Base-by-base conservation (phyloP, 352 stramenopile genomes). In the Phytophthora macrochlamydospora region DNA sequence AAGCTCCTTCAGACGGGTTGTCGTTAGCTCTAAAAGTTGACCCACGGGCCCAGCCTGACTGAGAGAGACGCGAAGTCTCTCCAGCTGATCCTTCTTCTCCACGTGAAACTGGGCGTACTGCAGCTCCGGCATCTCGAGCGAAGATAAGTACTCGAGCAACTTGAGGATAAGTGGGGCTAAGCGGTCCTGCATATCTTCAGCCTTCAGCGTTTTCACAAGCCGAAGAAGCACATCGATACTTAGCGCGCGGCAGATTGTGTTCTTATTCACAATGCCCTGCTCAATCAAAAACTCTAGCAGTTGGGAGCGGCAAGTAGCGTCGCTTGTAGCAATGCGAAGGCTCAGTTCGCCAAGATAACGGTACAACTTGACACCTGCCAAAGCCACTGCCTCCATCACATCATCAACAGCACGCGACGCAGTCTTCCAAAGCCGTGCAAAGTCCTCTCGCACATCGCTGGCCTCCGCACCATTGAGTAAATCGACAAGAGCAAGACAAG, bases 31-130 rank as follows among this genome's bases (percentile, higher is more conserved):
- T 1, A 94, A 55, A 13, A 94, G 67, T 59, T 92, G 85, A 4
- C 87, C 87, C 9, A 94, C 85, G 31, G 87, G 87, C 32, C 85
- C 84, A 11, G 83, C 71, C 51, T 93, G 83, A 40, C 87, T 94
- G 24, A 94, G 76, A 4, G 79, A 90, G 7, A 94, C 80, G 50
- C 87, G 83, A n/a, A 93, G 56, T 5, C 85, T 79, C 56, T 94
- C 87, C 13, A 94, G 67, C 52, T 94, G 77, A 32, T 91, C 83
- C 61, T 94, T 94, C 67, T 94, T 90, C 56, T 92, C 71, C 33
- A 94, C 87, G 43, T 94, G 87, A 54, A 94, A 94, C 65, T 94
- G 87, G 3, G 87, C 87, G 53, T 94, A 94, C 65, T 94, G 87
- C 0, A 94, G 69, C 59, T 92, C 83, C 0, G 87, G 85, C 81